These are phyloP conservation scores for Pythium apleroticum DNA, from an alignment of 352 stramenopile species.

Conservation along the genomic window DNA sequence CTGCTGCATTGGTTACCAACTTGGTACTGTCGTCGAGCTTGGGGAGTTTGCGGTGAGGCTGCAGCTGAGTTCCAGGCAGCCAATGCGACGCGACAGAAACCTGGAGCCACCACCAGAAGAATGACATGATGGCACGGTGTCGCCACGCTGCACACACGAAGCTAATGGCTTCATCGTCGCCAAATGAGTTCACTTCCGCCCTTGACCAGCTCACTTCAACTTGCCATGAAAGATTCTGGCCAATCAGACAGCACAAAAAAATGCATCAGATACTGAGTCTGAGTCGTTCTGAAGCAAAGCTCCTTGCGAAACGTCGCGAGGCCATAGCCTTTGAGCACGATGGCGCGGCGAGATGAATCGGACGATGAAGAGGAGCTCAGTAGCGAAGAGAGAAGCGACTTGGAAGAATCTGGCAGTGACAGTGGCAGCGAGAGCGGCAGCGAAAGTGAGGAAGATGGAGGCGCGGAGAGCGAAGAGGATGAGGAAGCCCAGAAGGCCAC, in stretches of 20 bases:
- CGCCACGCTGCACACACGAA: not conserved
- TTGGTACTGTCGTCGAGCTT: too few species aligned
- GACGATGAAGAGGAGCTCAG: constrained; percentile 32
- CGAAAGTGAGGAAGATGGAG: constrained; percentile 23
- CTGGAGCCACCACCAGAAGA: not conserved
- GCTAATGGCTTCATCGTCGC: constrained; percentile 8
- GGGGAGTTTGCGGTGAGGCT: not conserved
- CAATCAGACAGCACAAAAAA: constrained; percentile 2
- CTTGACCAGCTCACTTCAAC: constrained; percentile 19
- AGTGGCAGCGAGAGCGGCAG: constrained; percentile 2
- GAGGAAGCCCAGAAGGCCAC: constrained; percentile 1
- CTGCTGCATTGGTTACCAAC: too few species aligned
- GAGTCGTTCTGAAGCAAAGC: constrained; percentile 16
- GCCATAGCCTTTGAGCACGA: not conserved
- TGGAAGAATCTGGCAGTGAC: constrained; percentile 8
- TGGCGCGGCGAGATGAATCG: constrained; percentile 14
- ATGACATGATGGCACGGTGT: not conserved
- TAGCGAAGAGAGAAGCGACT: constrained; percentile 10
- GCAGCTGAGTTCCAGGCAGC: not conserved
- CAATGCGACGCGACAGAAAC: constrained; percentile 1
- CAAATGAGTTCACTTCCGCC: not conserved
- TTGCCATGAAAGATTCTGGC: constrained; percentile 9
- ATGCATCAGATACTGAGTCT: not conserved
- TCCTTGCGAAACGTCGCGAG: constrained; percentile 6
- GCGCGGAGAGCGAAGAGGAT: constrained; percentile 14